Evolutionary conservation across 73 alveolate species (phyloP), one percentile per base, ranked within the genome.

Genomic region (Stentor roeselii): DNA sequence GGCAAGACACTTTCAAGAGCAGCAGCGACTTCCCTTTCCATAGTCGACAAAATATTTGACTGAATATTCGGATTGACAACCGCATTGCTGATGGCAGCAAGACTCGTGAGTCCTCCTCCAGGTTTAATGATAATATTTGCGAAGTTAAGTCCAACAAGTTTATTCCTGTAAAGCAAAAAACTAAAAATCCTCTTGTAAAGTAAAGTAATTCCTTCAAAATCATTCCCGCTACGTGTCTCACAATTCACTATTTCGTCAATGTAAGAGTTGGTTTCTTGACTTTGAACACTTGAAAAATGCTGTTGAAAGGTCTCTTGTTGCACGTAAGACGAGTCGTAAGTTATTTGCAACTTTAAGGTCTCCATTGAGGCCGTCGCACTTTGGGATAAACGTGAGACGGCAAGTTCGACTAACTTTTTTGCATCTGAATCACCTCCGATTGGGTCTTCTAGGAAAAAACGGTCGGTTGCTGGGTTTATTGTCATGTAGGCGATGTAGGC

Each of bases 1-100:
- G 99, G 99, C 83, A 97, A 91, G 83, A 97, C 99, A 82, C 97
- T 90, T 61, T 97, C 99, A 15, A 97, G 95, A 90, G 98, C 98
- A 32, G 98, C 98, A 60, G 98, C 99, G 0, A 97, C 98, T 89
- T 97, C 99, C 86, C 99, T 95, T 82, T 97, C 99, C 40, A 95
- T 91, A 36, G 96, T 67, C 27, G 27, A 27, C 41, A 67, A 67
- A 67, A 67, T 67, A n/a, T 34, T 34, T 27, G n/a, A 14, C 0
- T 36, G 37, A 40, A 67, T 67, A 32, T 67, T 67, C 37, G 80
- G 80, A 34, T 67, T 67, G 27, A 67, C 41, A 1, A 67, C 80
- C 21, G 37, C 37, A 67, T 67, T 67, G 15, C 42, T 67, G 41
- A 67, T 67, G 1, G 80, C 41, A n/a, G 15, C 37, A 1, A 67